Evolutionary conservation across 2,329 filamentous ascomycete species (phyloP), one percentile per base, ranked within the genome.

Genomic region (Pseudogymnoascus sp.): DNA sequence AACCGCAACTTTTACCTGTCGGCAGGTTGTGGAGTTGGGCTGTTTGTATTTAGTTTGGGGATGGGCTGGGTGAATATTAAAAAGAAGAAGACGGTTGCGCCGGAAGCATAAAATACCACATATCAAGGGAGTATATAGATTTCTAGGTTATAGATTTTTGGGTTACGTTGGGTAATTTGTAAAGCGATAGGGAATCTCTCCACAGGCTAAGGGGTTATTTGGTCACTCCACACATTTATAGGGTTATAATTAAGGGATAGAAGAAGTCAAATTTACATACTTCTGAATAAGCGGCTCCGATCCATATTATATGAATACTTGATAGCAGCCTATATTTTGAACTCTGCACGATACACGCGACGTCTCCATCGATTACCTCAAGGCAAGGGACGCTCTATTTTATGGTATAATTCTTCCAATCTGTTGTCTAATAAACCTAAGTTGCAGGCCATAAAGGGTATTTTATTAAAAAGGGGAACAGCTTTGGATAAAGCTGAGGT

Each of bases 11-110:
- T 71, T 19, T 72, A 70, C 62, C 42, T 71, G 31, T 65, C 60
- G 4, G 64, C 62, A n/a, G 66, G 59, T 1, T 40, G 63, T n/a
- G 65, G 64, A 7, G 63, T 40, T 26, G 62, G 29, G 6, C 61
- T 46, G 1, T 68, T 69, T 44, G 11, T 66, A n/a, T 61, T 65
- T 13, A 53, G 60, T 35, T 69, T 75, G 67, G 80, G 78, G 0
- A 75, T 82, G 68, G 80, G 80, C 0, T 81, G 77, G 74, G 75
- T 75, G 10, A 77, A 78, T 66, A 72, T 81, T 37, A 75, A 78
- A 35, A 76, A 77, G 67, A 75, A 74, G 66, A 65, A 65, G 38
- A 56, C 61, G 4, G 63, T 60, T 60, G 11, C 37, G 19, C 56
- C 56, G 23, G 56, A 60, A 40, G 31, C 31, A 17, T 60, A 40